Base-by-base conservation (phyloP, 805 yeast genomes). In the Hemisphaericaspora nanyangensis region DNA sequence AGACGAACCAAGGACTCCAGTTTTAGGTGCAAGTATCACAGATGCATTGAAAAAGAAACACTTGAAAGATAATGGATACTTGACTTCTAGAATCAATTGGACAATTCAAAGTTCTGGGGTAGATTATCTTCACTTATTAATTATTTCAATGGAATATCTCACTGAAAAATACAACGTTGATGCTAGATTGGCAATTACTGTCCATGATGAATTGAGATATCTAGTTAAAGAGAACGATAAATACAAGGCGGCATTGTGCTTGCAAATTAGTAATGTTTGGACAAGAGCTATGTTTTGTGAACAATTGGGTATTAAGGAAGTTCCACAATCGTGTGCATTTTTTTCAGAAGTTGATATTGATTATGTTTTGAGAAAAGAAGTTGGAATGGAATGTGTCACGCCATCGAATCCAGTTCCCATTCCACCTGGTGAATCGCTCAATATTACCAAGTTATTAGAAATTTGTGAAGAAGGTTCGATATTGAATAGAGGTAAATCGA, bases 21-120 rank as follows among this genome's bases (percentile, higher is more conserved):
- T 87, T 1, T 61, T 93, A 7, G 96, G 96, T 1, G 96, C 97
- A 5, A 86, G 95, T 11, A 88, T 93, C 34, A 93, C 99, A 0
- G 79, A 79, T 42, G 96, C 98, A 0, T 66, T 93, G 42, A 74
- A 76, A 49, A 74, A 76, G 31, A 66, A 68, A 38, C 82, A 91
- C 56, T 68, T 93, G 49, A 68, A 68, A 48, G 78, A 77, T 31
- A 65, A 77, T 28, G 77, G 77, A 45, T 93, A 82, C 56, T 63
- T 93, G 47, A 93, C 99, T 0, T 88, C 96, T 1, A 65, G 99
- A 52, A 82, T 90, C 46, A 93, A 93, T 54, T 93, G 99, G 99
- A 87, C 96, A 0, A 93, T 93, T 55, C 99, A 93, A 59, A 87
- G 96, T 17, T 87, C 96, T 1, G 99, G 99, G 27, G 99, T 95